Evolutionary conservation across 78 protist genomes (phyloP).

Genomic region (Planoprotostelium fungivorum): DNA sequence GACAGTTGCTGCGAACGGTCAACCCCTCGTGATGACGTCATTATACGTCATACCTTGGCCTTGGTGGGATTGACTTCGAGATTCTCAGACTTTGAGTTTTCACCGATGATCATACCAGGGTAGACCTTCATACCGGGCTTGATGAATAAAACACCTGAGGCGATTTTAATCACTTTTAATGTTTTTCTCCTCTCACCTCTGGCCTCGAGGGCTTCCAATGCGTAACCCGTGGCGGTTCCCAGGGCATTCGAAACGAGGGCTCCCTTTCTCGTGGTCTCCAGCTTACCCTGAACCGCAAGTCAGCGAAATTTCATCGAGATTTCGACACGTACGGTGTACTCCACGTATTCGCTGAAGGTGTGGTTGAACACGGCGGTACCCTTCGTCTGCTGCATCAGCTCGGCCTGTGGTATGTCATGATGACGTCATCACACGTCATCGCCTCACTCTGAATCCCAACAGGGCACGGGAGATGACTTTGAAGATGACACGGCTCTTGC

Average conservation of each 20-base stretch:
- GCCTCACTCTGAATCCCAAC: conserved; percentile 35
- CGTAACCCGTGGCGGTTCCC: conserved; percentile 67
- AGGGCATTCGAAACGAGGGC: conserved; percentile 58
- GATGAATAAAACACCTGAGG: conserved; percentile 37
- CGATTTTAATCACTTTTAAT: too few relatives aligned
- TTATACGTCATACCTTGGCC: conserved; percentile 25
- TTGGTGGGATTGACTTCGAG: conserved; percentile 74
- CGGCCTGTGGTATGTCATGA: background rate
- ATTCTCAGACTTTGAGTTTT: conserved; percentile 42
- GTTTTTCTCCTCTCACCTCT: conserved; percentile 27
- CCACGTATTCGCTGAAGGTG: conserved; percentile 58
- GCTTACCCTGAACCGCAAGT: conserved; percentile 14
- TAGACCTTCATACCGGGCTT: conserved; percentile 70
- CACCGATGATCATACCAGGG: conserved; percentile 85
- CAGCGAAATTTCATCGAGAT: background rate
- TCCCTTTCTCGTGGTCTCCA: conserved; percentile 60
- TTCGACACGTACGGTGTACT: conserved; percentile 11
- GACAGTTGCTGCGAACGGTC: conserved; percentile 41
- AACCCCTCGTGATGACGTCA: background rate
- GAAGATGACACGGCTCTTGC: conserved; percentile 54
- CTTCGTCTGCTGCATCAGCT: conserved; percentile 63
- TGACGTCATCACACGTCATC: background rate
- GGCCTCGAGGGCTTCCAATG: conserved; percentile 64
- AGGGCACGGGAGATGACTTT: conserved; percentile 71
- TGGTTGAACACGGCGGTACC: conserved; percentile 76